Evolutionary conservation across 2,329 filamentous ascomycete genomes (phyloP).

Genomic region (Sporothrix pseudoabietina): DNA sequence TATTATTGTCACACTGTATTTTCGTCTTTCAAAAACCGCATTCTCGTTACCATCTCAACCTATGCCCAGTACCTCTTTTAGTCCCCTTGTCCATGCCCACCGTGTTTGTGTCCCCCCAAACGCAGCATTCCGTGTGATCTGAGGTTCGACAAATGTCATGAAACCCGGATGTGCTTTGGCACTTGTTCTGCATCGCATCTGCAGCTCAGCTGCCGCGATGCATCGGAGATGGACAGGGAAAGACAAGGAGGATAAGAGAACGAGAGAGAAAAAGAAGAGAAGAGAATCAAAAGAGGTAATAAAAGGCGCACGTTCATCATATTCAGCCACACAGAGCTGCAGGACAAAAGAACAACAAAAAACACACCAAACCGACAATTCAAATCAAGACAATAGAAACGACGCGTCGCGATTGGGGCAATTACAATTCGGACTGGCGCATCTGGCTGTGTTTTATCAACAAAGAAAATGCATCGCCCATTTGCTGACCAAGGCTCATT

Average conservation of each 20-base stretch:
- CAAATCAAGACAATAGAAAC: not conserved
- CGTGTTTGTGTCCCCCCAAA: conserved; percentile 11
- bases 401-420: conserved; percentile 19
- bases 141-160: conserved; percentile 10
- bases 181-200: conserved; percentile 14
- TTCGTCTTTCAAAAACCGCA: not conserved
- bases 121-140: not conserved
- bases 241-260: not conserved
- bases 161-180: conserved; percentile 7
- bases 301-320: not conserved
- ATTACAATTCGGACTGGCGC: not conserved
- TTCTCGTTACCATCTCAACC: not conserved
- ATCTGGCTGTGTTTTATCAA: not conserved
- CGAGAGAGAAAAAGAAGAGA: not conserved
- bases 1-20: not conserved
- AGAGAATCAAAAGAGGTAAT: not conserved
- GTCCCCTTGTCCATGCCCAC: not conserved
- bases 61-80: not conserved
- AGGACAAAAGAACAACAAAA: conserved; percentile 13
- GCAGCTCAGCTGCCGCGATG: not conserved
- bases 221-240: conserved; percentile 9
- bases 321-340: conserved; percentile 11
- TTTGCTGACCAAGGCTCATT: conserved; percentile 1
- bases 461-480: not conserved
- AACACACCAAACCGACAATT: conserved; percentile 8